Conservation (phyloP, 768 basidiomycete species). For the Suillus subalutaceus region DNA sequence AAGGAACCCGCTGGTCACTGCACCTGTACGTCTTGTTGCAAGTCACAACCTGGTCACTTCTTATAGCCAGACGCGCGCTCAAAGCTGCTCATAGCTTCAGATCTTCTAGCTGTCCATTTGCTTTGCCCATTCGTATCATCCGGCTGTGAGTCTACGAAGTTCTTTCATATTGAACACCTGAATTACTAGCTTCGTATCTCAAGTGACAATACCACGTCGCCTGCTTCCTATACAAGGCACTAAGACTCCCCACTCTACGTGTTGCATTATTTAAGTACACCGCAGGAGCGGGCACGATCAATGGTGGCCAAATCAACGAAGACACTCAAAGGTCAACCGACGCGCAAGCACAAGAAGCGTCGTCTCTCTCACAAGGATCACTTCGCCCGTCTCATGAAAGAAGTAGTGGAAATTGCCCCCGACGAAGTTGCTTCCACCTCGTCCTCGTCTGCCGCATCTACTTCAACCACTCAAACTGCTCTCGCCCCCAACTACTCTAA, state of each 20-base stretch:
- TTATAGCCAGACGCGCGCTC: not conserved
- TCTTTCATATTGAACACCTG: not conserved
- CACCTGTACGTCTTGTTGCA: conserved; percentile 5
- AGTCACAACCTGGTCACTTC: not conserved
- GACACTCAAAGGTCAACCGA: conserved; percentile 15
- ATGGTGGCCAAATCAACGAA: conserved; percentile 2
- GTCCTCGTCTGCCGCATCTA: conserved; percentile 12
- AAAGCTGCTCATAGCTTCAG: not conserved
- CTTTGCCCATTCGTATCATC: not conserved
- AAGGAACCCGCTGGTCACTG: not conserved
- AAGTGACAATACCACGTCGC: not conserved
- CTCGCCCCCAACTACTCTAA: conserved; percentile 26
- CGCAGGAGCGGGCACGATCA: not conserved
- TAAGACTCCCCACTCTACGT: not conserved
- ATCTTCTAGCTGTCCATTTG: not conserved
- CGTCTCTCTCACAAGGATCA: conserved; percentile 27
- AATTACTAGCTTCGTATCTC: not conserved
- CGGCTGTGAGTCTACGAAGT: not conserved
- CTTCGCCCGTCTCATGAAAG: conserved; percentile 27
- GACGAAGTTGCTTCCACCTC: conserved; percentile 8
- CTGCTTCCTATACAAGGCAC: not conserved
- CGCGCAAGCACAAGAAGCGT: conserved; percentile 29
- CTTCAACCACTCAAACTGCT: conserved; percentile 8
- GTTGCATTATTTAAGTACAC: not conserved
- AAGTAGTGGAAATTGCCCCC: conserved; percentile 10